These are phyloP conservation scores for Rosellinia necatrix DNA, from an alignment of 2,329 filamentous ascomycete species.

Conservation along the genomic window DNA sequence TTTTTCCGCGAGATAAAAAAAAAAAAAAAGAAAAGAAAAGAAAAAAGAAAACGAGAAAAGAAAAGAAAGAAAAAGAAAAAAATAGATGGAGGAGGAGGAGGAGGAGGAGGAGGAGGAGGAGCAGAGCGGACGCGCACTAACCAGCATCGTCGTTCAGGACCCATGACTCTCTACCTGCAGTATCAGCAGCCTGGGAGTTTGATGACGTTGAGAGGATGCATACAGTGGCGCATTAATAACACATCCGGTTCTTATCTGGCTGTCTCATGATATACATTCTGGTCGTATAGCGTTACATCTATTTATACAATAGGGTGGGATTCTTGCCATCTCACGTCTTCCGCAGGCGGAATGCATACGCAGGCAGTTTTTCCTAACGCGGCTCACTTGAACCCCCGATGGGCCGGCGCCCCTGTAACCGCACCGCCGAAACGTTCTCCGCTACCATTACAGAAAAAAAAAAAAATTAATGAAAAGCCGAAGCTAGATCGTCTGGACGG, in stretches of 20 bases:
- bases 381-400: neutral
- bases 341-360: neutral
- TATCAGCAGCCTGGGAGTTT: too few relatives aligned
- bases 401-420: neutral
- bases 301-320: slow-evolving; percentile 7
- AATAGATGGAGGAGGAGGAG: too few relatives aligned
- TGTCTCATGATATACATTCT: neutral
- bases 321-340: neutral
- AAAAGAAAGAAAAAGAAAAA: too few relatives aligned
- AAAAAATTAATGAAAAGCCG: too few relatives aligned
- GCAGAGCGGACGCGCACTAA: too few relatives aligned
- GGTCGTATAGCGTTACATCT: neutral
- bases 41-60: too few relatives aligned
- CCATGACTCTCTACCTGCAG: too few relatives aligned
- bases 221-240: neutral
- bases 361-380: neutral
- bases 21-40: too few relatives aligned
- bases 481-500: neutral
- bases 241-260: neutral
- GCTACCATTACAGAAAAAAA: neutral
- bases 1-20: too few relatives aligned
- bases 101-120: too few relatives aligned
- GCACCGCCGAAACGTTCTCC: neutral
- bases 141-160: too few relatives aligned
- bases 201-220: too few relatives aligned